These are phyloP conservation scores for Lactarius evosmus DNA, from an alignment of 768 basidiomycete genomes.

Conservation along the genomic window DNA sequence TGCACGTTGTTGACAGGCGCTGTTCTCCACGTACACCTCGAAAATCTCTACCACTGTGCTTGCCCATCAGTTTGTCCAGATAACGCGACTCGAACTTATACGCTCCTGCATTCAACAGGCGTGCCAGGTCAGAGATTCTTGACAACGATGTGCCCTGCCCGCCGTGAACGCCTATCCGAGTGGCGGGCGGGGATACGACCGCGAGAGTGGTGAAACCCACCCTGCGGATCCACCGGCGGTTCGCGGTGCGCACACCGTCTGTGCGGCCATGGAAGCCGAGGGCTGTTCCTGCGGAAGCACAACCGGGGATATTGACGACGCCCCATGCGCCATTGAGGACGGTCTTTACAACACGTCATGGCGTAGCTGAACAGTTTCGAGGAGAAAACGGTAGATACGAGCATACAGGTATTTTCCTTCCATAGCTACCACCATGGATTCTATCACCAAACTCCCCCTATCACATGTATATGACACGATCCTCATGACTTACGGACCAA, in stretches of 20 bases:
- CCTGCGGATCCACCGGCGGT: constrained; percentile 74
- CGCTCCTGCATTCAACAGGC: constrained; percentile 51
- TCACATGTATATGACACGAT: constrained; percentile 42
- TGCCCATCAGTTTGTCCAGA: constrained; percentile 61
- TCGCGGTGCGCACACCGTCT: constrained; percentile 59
- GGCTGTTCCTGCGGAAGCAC: constrained; percentile 49
- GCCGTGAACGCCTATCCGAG: constrained; percentile 54
- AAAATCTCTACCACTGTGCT: constrained; percentile 49
- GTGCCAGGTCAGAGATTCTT: constrained; percentile 62
- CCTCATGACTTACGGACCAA: no score
- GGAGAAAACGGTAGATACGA: background rate
- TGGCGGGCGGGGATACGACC: constrained; percentile 37
- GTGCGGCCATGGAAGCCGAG: constrained; percentile 53
- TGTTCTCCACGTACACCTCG: constrained; percentile 56
- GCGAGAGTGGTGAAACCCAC: constrained; percentile 65
- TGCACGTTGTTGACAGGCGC: constrained; percentile 60
- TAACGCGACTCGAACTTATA: constrained; percentile 72
- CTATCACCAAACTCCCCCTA: no score
- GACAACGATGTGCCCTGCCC: constrained; percentile 59
- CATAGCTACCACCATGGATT: constrained; percentile 72
- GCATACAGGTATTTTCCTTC: constrained; percentile 57
- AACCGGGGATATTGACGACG: constrained; percentile 66
- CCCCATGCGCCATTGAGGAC: constrained; percentile 70
- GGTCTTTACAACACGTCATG: constrained; percentile 34
- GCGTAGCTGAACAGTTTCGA: background rate